Base-by-base conservation (phyloP, 257 asterid genomes). In the Forsythia viridissima region DNA sequence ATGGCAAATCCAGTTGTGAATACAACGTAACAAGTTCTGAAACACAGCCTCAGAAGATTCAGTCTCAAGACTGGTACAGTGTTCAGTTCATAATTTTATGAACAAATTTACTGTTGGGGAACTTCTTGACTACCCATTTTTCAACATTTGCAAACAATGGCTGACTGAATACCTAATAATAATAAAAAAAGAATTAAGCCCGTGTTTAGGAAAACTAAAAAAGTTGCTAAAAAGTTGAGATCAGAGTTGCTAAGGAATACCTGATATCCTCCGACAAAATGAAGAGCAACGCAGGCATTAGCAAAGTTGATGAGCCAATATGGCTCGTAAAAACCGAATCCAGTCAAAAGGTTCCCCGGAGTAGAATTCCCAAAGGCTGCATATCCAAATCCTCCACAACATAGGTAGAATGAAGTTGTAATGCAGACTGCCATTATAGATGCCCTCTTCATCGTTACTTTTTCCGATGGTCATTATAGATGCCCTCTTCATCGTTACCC, bases 341-440 rank as follows among this genome's bases (percentile, higher is more conserved):
- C 98, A 10, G 97, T 90, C 88, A 94, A 83, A 81, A 94, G 85
- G 72, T 94, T 91, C 63, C 98, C 98, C 0, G 97, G 98, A 8
- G 97, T 91, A 3, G 90, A 87, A 70, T 90, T 83, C 20, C 98
- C 98, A 42, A 94, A 94, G 20, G 98, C 97, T 18, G 94, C 98
- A 80, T 94, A 94, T 18, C 98, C 98, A 24, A 94, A 80, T 40
- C 98, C 98, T 76, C 98, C 98, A 76, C 98, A 92, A 81, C 90
- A 86, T n/a, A 94, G 63, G 93, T 89, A 86, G 85, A 91, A 92
- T 85, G 87, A 86, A 37, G 96, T 87, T 73, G 88, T 87, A 52
- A 88, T 55, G 85, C 85, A 79, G 68, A 84, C 87, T 13, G 96
- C 83, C 24, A 85, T 55, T 13, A 76, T 44, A 24, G 98, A 90